Evolutionary conservation across 371 early-diverging fungal species (phyloP).

Genomic region (Actinomortierella wolfii): DNA sequence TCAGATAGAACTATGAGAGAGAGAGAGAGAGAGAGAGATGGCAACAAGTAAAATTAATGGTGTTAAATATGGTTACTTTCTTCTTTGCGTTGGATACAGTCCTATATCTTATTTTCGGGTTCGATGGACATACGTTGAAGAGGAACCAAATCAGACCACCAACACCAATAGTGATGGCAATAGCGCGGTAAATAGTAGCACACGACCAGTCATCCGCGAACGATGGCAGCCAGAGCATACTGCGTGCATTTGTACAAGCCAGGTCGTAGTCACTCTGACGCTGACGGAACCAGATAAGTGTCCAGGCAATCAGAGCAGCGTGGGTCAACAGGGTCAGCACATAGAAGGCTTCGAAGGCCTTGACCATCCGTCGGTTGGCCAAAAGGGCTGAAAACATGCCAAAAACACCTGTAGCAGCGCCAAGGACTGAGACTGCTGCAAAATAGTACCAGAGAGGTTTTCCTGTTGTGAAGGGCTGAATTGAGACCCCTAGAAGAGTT

Average conservation of each 20-base stretch:
- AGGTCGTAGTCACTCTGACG: slow-evolving; percentile 20
- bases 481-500: slow-evolving; percentile 4
- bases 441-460: slow-evolving; percentile 32
- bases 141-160: slow-evolving; percentile 30
- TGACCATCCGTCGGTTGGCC: slow-evolving; percentile 31
- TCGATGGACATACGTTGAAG: slow-evolving; percentile 19
- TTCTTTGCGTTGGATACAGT: too few species aligned
- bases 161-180: slow-evolving; percentile 21
- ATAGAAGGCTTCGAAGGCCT: slow-evolving; percentile 44
- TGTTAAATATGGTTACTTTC: too few species aligned
- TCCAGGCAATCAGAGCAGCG: slow-evolving; percentile 32
- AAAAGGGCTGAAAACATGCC: slow-evolving; percentile 32
- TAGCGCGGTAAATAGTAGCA: slow-evolving; percentile 18
- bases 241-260: slow-evolving; percentile 23
- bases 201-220: slow-evolving; percentile 33
- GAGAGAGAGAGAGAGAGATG: neutral
- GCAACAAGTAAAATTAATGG: too few species aligned
- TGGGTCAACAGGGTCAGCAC: slow-evolving; percentile 38
- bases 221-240: slow-evolving; percentile 11
- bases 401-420: slow-evolving; percentile 33
- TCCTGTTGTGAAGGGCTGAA: slow-evolving; percentile 28
- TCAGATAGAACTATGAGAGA: slow-evolving; percentile 30
- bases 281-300: slow-evolving; percentile 28
- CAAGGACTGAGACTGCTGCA: slow-evolving; percentile 37
- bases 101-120: too few species aligned